A percentile compares a stretch with the other conserved stretches of the same genome.
Evolutionary conservation across 106 monocot species (phyloP).

Genomic region (Dendrobium huoshanense): DNA sequence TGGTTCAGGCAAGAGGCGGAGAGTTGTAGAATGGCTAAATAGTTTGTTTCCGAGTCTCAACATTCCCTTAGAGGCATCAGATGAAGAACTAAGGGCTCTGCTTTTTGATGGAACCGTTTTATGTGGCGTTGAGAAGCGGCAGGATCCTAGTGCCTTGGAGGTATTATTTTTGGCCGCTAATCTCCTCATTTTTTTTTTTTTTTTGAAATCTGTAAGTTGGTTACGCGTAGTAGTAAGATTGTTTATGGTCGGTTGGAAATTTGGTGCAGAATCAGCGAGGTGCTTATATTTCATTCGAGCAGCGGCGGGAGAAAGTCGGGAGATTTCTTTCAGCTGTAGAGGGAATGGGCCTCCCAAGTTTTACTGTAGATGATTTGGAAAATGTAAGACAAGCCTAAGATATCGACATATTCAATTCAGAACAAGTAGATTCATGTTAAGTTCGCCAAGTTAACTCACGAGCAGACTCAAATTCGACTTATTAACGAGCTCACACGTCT

Average conservation of each 20-base stretch:
- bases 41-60: conserved; percentile 48
- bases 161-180: conserved; percentile 7
- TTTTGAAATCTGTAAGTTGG: neutral
- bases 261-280: conserved; percentile 17
- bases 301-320: conserved; percentile 26
- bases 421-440: neutral
- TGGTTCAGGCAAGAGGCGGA: conserved; percentile 30
- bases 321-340: conserved; percentile 50
- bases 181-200: neutral
- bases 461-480: too few species aligned
- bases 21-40: conserved; percentile 49
- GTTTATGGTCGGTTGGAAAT: neutral
- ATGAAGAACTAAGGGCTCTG: conserved; percentile 44
- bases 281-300: conserved; percentile 24
- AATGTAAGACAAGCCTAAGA: conserved; percentile 23
- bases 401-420: neutral
- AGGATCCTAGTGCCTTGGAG: conserved; percentile 20
- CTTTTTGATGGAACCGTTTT: conserved; percentile 43
- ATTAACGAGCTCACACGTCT: too few species aligned
- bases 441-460: neutral
- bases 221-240: neutral
- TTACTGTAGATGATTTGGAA: conserved; percentile 36
- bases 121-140: conserved; percentile 32
- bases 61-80: conserved; percentile 37
- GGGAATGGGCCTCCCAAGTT: conserved; percentile 36